Base-by-base conservation (phyloP, 495 filamentous ascomycete species). In the Aspergillus nidulans region DNA sequence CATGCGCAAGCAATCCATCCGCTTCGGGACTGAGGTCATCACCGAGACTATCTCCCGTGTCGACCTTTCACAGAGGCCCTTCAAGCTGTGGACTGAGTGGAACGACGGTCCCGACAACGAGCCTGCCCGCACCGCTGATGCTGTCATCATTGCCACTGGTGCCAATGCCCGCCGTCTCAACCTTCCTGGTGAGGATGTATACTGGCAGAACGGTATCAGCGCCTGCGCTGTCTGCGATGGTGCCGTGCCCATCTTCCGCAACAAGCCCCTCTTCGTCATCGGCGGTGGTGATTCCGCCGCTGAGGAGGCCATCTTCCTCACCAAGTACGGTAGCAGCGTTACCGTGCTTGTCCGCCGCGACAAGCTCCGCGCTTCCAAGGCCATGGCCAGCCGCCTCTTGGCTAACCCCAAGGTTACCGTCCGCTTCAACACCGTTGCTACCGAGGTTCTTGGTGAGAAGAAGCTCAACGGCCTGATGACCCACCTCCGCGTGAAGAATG, bases 181-280 rank as follows among this genome's bases (percentile, higher is more conserved):
- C 63, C 81, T 99, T 9, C 78, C 84, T n/a, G 94, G 94, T 24
- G 94, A 97, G 75, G 87, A 92, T 45, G 86, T 82, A 61, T 97
- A 89, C 78, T 97, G 95, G 94, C 92, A 96, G 74, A 91, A 86
- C 64, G 94, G 94, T 58, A 92, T 99, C 67, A 91, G 86, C 52
- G 94, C 94, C 47, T 99, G 94, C 67, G 94, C 94, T 38, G 94
- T 99, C 43, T 99, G 94, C 76, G 94, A 99, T 65, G 94, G 94
- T 53, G 92, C 92, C 45, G 89, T 97, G 26, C 94, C 94, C 19
- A 97, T 99, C 66, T 99, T 96, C 84, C 81, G 91, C 55, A 89
- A 96, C 68, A 95, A 95, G 79, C 92, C 88, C 16, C 79, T 99
- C 25, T 86, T 95, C 21, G 94, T 99, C 7, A 97, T 99, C 59